These are phyloP conservation scores for Fusarium sp. DNA, from an alignment of 2,329 filamentous ascomycete species.

Conservation along the genomic window DNA sequence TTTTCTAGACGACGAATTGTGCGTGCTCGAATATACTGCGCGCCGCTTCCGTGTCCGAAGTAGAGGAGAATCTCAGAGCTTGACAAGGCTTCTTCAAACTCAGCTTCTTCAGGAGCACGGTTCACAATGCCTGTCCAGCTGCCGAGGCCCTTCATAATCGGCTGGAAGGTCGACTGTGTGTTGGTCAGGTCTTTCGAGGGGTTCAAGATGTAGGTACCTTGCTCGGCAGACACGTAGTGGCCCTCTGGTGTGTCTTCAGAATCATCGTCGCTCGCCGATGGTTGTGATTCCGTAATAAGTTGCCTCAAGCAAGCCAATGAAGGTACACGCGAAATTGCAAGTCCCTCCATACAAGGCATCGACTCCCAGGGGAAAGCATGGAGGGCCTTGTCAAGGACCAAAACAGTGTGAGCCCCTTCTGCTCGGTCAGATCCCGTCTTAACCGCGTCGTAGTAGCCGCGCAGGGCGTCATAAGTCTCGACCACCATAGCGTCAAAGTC, in stretches of 20 bases:
- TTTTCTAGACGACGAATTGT: constrained; percentile 81
- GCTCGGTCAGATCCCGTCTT: constrained; percentile 52
- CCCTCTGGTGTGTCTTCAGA: constrained; percentile 47
- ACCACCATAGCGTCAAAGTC: constrained; percentile 94
- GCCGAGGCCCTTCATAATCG: constrained; percentile 69
- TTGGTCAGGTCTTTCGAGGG: constrained; percentile 83
- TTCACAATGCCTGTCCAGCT: constrained; percentile 77
- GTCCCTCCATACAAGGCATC: constrained; percentile 80
- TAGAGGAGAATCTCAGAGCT: constrained; percentile 82
- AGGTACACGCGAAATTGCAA: constrained; percentile 86
- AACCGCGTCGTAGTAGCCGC: constrained; percentile 73
- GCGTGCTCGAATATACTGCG: constrained; percentile 89
- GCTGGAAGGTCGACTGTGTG: constrained; percentile 80
- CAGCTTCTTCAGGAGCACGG: constrained; percentile 76
- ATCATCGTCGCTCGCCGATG: constrained; percentile 19
- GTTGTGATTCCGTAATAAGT: constrained; percentile 67
- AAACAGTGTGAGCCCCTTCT: constrained; percentile 74
- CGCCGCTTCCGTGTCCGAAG: constrained; percentile 94
- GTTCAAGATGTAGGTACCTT: constrained; percentile 86
- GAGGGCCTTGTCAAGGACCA: constrained; percentile 90
- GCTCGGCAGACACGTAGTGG: constrained; percentile 63
- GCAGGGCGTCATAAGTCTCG: constrained; percentile 85
- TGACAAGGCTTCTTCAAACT: constrained; percentile 76
- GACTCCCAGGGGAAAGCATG: constrained; percentile 97
- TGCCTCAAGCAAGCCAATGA: constrained; percentile 85